Evolutionary conservation across 768 basidiomycete genomes (phyloP).

Genomic region (Cystobasidium onofrii): DNA sequence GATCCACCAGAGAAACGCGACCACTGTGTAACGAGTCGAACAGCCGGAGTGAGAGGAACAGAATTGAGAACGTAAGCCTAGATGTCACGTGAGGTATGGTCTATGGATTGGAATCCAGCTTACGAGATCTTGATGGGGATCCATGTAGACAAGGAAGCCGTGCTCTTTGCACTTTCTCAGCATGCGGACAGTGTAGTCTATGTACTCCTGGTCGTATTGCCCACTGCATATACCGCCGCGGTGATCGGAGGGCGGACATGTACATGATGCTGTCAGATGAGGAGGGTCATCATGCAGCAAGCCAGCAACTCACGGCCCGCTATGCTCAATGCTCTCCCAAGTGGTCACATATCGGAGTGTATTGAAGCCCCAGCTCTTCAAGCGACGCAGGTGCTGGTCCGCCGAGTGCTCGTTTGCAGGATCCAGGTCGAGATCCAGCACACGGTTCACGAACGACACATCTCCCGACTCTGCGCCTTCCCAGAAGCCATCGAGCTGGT

Average conservation of each 20-base stretch:
- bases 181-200: constrained; percentile 80
- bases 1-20: constrained; percentile 91
- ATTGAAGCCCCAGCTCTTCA: constrained; percentile 91
- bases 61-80: background rate
- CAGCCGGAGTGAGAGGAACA: background rate
- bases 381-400: constrained; percentile 73
- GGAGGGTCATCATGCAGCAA: background rate
- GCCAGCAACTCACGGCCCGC: constrained; percentile 70
- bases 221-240: constrained; percentile 64
- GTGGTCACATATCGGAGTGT: constrained; percentile 70
- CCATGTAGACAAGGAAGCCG: constrained; percentile 85
- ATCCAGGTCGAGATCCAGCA: constrained; percentile 69
- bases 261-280: background rate
- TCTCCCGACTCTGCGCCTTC: constrained; percentile 62
- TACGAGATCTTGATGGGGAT: constrained; percentile 92
- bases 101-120: background rate
- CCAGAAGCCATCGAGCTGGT: constrained; percentile 70
- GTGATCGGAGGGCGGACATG: constrained; percentile 3
- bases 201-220: constrained; percentile 79
- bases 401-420: constrained; percentile 50
- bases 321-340: constrained; percentile 91
- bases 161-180: constrained; percentile 84
- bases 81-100: background rate
- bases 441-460: constrained; percentile 64
- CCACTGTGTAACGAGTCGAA: constrained; percentile 54